A percentile compares a stretch with the other conserved stretches of the same genome.
These are phyloP conservation scores for Trichoderma gamsii DNA, from an alignment of 495 filamentous ascomycete genomes.

Conservation along the genomic window DNA sequence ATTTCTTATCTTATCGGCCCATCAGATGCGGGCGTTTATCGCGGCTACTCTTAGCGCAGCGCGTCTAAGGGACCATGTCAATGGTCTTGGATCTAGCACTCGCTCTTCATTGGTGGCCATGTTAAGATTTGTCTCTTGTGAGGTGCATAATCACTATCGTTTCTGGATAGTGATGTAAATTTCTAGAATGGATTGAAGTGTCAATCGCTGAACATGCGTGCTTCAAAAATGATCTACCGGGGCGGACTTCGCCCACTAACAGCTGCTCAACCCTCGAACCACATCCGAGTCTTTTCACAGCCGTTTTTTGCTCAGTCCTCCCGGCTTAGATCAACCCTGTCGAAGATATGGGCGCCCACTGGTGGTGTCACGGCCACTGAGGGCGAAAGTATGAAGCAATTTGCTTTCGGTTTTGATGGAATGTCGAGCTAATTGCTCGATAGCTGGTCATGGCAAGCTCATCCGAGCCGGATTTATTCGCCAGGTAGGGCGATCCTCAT, in stretches of 20 bases:
- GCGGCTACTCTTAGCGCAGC: background rate
- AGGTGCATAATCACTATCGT: background rate
- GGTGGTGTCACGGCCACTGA: conserved; percentile 59
- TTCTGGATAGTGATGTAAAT: background rate
- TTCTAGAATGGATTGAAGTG: background rate
- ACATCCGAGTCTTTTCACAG: background rate
- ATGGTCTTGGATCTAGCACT: background rate
- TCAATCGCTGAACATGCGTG: background rate
- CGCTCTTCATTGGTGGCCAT: background rate
- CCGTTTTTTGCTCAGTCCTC: background rate
- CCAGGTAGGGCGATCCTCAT: conserved; percentile 44
- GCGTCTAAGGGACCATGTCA: background rate
- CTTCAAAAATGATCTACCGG: background rate
- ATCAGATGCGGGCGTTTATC: background rate
- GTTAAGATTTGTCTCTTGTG: background rate
- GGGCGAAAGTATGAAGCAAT: conserved; percentile 39
- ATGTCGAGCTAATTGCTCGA: conserved; percentile 18
- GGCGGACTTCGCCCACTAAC: background rate
- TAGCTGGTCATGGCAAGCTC: conserved; percentile 68
- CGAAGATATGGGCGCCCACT: conserved; percentile 70
- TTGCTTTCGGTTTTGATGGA: background rate
- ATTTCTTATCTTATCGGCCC: conserved; percentile 4
- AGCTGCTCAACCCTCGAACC: background rate
- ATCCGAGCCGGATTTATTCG: conserved; percentile 74
- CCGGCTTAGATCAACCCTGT: conserved; percentile 34